Evolutionary conservation across 306 rosid genomes (phyloP).

Genomic region (Pterocarpus santalinus): DNA sequence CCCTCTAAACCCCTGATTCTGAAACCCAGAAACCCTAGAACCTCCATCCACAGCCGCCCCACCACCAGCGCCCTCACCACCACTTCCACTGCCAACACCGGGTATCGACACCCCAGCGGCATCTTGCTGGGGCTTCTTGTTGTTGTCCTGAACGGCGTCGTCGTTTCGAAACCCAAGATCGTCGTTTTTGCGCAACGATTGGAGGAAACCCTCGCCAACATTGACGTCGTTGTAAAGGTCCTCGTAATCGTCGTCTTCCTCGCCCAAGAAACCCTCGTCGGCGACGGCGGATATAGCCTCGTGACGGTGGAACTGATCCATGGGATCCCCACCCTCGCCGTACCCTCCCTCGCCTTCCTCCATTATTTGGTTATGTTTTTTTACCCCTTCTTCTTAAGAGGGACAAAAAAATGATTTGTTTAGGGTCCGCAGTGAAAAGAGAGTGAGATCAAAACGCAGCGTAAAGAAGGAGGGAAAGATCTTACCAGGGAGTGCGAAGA

Average conservation of each 20-base stretch:
- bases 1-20: conserved; percentile 78
- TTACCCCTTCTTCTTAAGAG: not conserved
- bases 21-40: conserved; percentile 64
- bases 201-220: conserved; percentile 93
- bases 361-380: not conserved
- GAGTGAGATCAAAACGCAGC: not conserved
- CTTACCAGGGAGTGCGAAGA: too few species aligned
- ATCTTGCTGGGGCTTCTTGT: conserved; percentile 60
- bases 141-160: conserved; percentile 45
- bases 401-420: not conserved
- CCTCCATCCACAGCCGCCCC: conserved; percentile 46
- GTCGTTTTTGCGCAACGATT: conserved; percentile 78
- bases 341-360: conserved; percentile 63
- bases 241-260: conserved; percentile 95
- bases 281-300: conserved; percentile 99
- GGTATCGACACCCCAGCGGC: conserved; percentile 57
- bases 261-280: conserved; percentile 83
- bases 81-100: conserved; percentile 59
- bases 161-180: conserved; percentile 66
- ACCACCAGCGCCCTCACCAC: not conserved
- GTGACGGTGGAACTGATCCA: conserved; percentile 94
- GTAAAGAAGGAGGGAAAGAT: not conserved
- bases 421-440: conserved; percentile 36
- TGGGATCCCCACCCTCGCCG: conserved; percentile 66
- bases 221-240: conserved; percentile 97